These are phyloP conservation scores for Vachellia pachyceras DNA, from an alignment of 306 rosid genomes.

Conservation along the genomic window DNA sequence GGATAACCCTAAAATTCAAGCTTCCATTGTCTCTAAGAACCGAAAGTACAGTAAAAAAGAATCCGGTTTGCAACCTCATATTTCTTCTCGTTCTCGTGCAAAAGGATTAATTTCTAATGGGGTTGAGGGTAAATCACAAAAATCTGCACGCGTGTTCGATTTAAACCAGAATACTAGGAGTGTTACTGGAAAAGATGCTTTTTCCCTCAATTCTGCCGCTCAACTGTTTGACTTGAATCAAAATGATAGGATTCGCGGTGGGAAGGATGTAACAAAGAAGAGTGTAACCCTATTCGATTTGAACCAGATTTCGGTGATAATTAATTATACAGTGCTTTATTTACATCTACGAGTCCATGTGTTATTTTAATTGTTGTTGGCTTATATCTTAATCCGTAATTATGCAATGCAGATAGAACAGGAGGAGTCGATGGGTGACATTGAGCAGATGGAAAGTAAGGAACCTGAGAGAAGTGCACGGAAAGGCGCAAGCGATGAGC, in stretches of 20 bases:
- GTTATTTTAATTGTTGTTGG: conserved; percentile 15
- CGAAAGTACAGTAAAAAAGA: conserved; percentile 63
- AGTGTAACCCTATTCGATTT: conserved; percentile 68
- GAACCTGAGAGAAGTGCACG: conserved; percentile 73
- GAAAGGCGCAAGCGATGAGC: conserved; percentile 66
- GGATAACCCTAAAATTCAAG: conserved; percentile 52
- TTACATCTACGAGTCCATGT: conserved; percentile 16
- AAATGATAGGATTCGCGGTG: conserved; percentile 62
- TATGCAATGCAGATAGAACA: conserved; percentile 71
- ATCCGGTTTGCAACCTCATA: conserved; percentile 36
- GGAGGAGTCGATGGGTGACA: conserved; percentile 70
- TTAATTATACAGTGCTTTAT: conserved; percentile 6
- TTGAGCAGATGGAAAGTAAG: conserved; percentile 55
- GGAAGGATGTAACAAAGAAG: conserved; percentile 67
- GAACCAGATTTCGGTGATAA: conserved; percentile 95
- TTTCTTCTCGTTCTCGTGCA: conserved; percentile 48
- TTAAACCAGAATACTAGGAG: conserved; percentile 68
- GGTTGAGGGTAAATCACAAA: conserved; percentile 42
- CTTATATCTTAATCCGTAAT: conserved; percentile 25
- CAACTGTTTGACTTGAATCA: conserved; percentile 62
- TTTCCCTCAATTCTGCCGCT: conserved; percentile 43
- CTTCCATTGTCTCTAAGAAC: conserved; percentile 46
- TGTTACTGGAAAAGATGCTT: conserved; percentile 52
- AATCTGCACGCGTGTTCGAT: conserved; percentile 57
- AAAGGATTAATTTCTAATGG: conserved; percentile 57